Percentiles rank a stretch among this genome's conserved stretches.
Evolutionary conservation across 75 land plant genomes (phyloP).

Genomic region (Picea glauca): DNA sequence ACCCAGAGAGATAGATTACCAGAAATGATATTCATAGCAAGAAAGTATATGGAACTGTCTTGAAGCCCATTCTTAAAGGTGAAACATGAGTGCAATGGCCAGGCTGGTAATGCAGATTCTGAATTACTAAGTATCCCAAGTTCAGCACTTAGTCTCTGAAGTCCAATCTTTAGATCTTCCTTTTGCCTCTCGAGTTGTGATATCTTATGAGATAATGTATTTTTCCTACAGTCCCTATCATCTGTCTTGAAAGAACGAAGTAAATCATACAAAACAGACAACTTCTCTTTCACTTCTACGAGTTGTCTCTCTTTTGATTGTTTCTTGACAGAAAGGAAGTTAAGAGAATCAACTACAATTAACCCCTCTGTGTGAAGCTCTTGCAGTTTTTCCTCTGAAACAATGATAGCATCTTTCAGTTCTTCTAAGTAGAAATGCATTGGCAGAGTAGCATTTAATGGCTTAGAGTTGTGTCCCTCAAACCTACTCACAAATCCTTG

Average conservation of each 20-base stretch:
- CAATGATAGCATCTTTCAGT: neutral
- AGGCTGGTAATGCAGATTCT: slow-evolving; percentile 22
- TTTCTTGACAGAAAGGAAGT: slow-evolving; percentile 9
- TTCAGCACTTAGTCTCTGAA: neutral
- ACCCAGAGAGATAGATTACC: neutral
- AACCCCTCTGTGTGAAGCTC: slow-evolving; percentile 8
- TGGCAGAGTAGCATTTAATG: neutral
- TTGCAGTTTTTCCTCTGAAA: slow-evolving; percentile 9
- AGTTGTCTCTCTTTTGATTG: slow-evolving; percentile 3
- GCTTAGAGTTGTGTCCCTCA: slow-evolving; percentile 4
- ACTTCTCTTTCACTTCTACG: neutral
- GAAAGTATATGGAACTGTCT: slow-evolving; percentile 11
- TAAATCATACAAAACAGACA: neutral
- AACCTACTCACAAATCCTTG: slow-evolving; percentile 10
- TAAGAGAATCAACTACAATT: neutral
- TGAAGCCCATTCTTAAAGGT: slow-evolving; percentile 13
- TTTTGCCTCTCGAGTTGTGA: neutral
- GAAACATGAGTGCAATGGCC: slow-evolving; percentile 31
- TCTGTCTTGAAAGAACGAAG: neutral
- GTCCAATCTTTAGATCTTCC: slow-evolving; percentile 10
- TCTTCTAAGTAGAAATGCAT: slow-evolving; percentile 15
- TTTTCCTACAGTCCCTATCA: neutral
- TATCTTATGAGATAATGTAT: slow-evolving; percentile 4
- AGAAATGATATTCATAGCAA: slow-evolving; percentile 23
- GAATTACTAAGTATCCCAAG: slow-evolving; percentile 13